These are phyloP conservation scores for Xylariales sp. DNA, from an alignment of 2,329 filamentous ascomycete species.

Conservation along the genomic window DNA sequence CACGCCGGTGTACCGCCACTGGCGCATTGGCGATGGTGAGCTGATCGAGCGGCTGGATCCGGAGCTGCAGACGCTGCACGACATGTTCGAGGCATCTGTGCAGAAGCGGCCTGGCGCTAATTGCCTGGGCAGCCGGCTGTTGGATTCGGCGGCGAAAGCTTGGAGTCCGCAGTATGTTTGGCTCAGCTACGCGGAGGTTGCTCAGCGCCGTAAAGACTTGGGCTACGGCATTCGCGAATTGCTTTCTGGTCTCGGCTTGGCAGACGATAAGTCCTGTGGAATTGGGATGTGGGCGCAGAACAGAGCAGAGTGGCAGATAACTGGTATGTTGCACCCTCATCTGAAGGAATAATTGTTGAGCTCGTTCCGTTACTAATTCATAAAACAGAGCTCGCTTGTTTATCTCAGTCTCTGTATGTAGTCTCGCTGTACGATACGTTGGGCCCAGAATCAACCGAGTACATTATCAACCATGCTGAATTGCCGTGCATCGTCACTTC, in stretches of 20 bases:
- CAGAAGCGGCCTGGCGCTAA: conserved; percentile 59
- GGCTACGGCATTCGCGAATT: conserved; percentile 82
- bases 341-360: too few species aligned
- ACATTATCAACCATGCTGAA: conserved; percentile 88
- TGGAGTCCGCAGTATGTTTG: conserved; percentile 75
- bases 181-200: conserved; percentile 78
- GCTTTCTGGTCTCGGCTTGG: conserved; percentile 67
- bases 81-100: conserved; percentile 70
- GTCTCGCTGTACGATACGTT: conserved; percentile 97
- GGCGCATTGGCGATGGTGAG: conserved; percentile 66
- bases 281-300: conserved; percentile 86
- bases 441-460: conserved; percentile 85
- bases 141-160: conserved; percentile 67
- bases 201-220: conserved; percentile 74
- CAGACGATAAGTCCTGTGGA: conserved; percentile 62
- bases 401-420: conserved; percentile 82
- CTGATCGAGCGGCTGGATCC: conserved; percentile 72
- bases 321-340: conserved; percentile 42
- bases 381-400: conserved; percentile 75
- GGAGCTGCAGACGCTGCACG: conserved; percentile 66
- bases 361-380: too few species aligned
- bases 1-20: conserved; percentile 77
- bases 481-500: conserved; percentile 73
- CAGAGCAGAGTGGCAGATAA: conserved; percentile 83
- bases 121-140: conserved; percentile 78